Conservation (phyloP, 352 stramenopile species). For the Pythium insidiosum region DNA sequence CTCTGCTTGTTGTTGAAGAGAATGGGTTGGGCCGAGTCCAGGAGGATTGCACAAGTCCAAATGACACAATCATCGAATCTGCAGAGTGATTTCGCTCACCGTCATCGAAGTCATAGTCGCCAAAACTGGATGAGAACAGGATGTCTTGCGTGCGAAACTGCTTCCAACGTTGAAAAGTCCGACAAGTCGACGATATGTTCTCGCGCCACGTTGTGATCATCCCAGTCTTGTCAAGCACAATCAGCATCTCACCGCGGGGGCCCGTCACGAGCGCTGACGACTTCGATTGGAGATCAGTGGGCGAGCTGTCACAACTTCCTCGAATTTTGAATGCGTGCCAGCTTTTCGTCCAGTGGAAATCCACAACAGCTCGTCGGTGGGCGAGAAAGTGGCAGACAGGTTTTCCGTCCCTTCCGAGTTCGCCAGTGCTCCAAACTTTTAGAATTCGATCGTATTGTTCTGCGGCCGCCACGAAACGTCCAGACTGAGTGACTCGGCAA, state of each 20-base stretch:
- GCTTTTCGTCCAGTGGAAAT: conserved; percentile 45
- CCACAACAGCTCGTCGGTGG: conserved; percentile 47
- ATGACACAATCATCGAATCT: conserved; percentile 5
- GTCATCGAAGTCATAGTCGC: background rate
- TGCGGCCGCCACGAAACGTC: conserved; percentile 53
- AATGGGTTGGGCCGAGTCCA: conserved; percentile 19
- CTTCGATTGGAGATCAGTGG: no score
- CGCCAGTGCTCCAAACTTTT: conserved; percentile 56
- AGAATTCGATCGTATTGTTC: conserved; percentile 53
- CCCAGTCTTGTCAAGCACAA: conserved; percentile 53
- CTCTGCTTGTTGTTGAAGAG: no score
- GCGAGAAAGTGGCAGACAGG: conserved; percentile 55
- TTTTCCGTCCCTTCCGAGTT: conserved; percentile 41
- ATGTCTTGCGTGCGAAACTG: conserved; percentile 34
- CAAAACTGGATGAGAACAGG: conserved; percentile 3
- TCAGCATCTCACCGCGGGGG: conserved; percentile 55
- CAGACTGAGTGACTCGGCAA: conserved; percentile 28
- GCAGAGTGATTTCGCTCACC: background rate
- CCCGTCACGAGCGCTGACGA: conserved; percentile 2
- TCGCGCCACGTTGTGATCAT: conserved; percentile 75
- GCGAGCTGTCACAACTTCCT: no score
- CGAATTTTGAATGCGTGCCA: conserved; percentile 40
- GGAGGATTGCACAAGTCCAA: conserved; percentile 21
- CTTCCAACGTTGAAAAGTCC: conserved; percentile 71
- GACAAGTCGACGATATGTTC: conserved; percentile 25